phyloP scores from a whole-genome alignment of 106 monocot species.

The Iris macrosiphon region DNA sequence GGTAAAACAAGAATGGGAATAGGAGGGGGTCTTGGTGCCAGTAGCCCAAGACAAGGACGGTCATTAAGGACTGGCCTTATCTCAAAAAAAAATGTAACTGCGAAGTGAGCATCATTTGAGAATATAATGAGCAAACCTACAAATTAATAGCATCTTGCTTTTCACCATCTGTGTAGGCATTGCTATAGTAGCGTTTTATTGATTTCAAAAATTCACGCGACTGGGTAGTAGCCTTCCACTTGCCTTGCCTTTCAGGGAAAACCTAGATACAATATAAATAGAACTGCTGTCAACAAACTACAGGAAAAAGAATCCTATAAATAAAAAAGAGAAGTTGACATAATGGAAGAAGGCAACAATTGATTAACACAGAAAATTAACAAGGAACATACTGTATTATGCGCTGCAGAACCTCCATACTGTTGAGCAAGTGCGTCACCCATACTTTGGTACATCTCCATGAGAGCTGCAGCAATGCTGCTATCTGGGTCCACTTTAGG shows the following conservation, averaged over 20 bases:
- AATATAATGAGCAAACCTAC: constrained; percentile 23
- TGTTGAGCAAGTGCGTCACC: constrained; percentile 98
- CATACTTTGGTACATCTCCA: constrained; percentile 97
- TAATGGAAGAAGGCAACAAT: background rate
- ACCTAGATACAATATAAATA: constrained; percentile 45
- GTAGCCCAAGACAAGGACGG: background rate
- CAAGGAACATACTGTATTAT: constrained; percentile 51
- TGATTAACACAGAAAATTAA: background rate
- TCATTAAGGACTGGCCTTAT: too few species aligned
- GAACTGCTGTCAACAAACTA: background rate
- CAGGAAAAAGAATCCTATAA: too few species aligned
- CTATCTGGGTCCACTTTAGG: constrained; percentile 83
- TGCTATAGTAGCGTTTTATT: constrained; percentile 95
- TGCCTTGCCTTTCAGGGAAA: constrained; percentile 98
- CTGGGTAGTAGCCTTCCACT: constrained; percentile 97
- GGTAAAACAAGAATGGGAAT: too few species aligned
- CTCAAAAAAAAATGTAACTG: background rate
- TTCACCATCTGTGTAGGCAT: constrained; percentile 98
- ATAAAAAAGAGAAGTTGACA: background rate
- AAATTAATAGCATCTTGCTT: constrained; percentile 99
- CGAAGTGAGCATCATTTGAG: background rate
- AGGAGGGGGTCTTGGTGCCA: too few species aligned
- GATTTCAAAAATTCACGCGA: constrained; percentile 98
- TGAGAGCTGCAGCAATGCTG: constrained; percentile 82
- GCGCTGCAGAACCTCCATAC: constrained; percentile 98